Base-by-base conservation (phyloP, 257 asterid genomes). In the Solanum arcanum region DNA sequence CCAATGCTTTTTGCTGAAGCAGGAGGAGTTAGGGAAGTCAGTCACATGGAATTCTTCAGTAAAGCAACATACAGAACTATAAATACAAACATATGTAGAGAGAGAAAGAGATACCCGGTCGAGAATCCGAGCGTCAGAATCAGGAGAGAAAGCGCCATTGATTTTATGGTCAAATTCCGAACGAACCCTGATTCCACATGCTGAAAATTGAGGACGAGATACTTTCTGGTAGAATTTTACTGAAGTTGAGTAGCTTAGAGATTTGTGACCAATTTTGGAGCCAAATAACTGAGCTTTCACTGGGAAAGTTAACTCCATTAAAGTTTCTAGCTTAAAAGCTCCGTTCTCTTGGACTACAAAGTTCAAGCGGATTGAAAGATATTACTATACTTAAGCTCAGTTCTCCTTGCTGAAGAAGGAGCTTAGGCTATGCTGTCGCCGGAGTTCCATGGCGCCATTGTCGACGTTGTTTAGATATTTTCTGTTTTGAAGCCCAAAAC, bases 1-100 rank as follows among this genome's bases (percentile, higher is more conserved):
- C 99, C 88, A 97, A 91, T 47, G 98, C 99, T 87, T 95, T 97
- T 97, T 95, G 98, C 99, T 95, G 95, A 84, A 39, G 69, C 20
- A 60, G 25, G 56, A 74, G 41, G 16, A 80, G 86, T 83, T 41
- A 86, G 83, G 62, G 52, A 76, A 86, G 41, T 16, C 75, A 83
- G 72, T 29, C 33, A n/a, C 60, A 66, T 27, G 41, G 29, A 47
- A 84, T 52, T 21, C 39, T 77, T 37, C 16, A 14, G 23, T 27
- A 25, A 83, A 70, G 29, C 81, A 73, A 73, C 47, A 73, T 18
- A 73, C n/a, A 73, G 29, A 73, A 9, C 14, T 37, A 60, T 37
- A 52, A 52, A 4, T 13, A 44, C 35, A 60, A 23, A 23, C 11
- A 46, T 8, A 23, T 15, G 18, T 64, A n/a, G 72, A n/a, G 72